Evolutionary conservation across 2,329 filamentous ascomycete species (phyloP).

Genomic region (Xylaria sp.): DNA sequence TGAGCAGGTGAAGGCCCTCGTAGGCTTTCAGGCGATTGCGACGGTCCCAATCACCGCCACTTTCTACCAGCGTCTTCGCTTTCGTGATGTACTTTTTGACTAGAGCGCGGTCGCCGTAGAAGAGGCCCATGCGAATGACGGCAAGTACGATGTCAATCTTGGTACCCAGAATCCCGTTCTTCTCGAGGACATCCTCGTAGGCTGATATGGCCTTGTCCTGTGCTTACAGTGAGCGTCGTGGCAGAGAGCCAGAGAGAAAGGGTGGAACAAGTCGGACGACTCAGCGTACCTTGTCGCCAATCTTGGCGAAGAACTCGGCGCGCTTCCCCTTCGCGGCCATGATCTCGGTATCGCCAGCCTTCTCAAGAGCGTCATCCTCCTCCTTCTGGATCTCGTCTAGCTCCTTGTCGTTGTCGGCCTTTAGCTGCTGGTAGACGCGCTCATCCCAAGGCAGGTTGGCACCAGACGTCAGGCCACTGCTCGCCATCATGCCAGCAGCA

Average conservation of each 20-base stretch:
- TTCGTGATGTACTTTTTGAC: constrained; percentile 95
- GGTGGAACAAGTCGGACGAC: background rate
- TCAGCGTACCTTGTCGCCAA: constrained; percentile 84
- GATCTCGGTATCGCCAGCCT: constrained; percentile 94
- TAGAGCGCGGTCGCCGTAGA: constrained; percentile 90
- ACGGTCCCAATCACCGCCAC: constrained; percentile 97
- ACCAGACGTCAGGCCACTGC: constrained; percentile 66
- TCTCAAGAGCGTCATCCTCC: constrained; percentile 92
- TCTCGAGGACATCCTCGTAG: constrained; percentile 93
- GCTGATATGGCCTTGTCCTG: constrained; percentile 93
- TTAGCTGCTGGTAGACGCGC: constrained; percentile 76
- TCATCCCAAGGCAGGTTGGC: constrained; percentile 90
- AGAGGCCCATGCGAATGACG: constrained; percentile 92
- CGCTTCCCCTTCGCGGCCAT: constrained; percentile 91
- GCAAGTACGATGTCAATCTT: constrained; percentile 98
- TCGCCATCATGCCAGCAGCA: constrained; percentile 76
- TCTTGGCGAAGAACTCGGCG: constrained; percentile 93
- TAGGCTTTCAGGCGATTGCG: constrained; percentile 99
- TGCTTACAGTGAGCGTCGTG: background rate
- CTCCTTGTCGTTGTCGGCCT: constrained; percentile 79
- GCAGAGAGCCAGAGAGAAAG: background rate
- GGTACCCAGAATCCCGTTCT: constrained; percentile 93
- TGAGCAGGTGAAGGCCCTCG: constrained; percentile 91
- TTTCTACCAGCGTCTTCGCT: constrained; percentile 87
- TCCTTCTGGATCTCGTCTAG: constrained; percentile 80